A percentile compares a stretch with the other conserved stretches of the same genome.
Evolutionary conservation across 116 monocot species (phyloP).

Genomic region (Iris pallida): DNA sequence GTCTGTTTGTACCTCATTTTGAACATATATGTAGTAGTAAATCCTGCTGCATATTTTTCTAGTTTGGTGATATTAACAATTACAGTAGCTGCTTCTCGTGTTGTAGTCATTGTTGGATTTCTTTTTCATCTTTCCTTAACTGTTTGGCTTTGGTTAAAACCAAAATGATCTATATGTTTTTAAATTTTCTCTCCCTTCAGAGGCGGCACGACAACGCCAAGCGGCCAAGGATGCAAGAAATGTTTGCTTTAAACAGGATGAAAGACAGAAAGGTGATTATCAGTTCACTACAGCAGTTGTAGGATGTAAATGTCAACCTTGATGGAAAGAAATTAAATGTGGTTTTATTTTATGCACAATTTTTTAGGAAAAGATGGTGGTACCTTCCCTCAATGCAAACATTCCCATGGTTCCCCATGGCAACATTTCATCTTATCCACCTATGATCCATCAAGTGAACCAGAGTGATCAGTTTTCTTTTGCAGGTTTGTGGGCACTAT

Average conservation of each 20-base stretch:
- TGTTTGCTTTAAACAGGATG: conserved; percentile 57
- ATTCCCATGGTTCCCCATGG: conserved; percentile 14
- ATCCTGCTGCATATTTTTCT: no score
- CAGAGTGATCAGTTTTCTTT: conserved; percentile 13
- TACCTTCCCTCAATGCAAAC: conserved; percentile 20
- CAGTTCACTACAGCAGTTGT: background rate
- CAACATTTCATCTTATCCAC: conserved; percentile 5
- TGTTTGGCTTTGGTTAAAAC: background rate
- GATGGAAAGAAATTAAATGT: background rate
- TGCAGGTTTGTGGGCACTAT: conserved; percentile 26
- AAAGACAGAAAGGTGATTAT: conserved; percentile 68
- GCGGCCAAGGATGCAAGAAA: conserved; percentile 62
- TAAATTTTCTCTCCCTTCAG: background rate
- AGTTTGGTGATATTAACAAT: no score
- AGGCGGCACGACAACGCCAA: conserved; percentile 63
- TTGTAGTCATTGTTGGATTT: no score
- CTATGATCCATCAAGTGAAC: conserved; percentile 25
- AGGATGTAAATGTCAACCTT: background rate
- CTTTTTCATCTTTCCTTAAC: no score
- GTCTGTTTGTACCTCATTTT: no score
- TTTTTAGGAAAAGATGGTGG: conserved; percentile 27
- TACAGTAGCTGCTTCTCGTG: no score
- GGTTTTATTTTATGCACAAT: background rate
- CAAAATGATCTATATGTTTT: background rate
- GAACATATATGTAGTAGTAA: no score